Conservation (phyloP, 2,329 filamentous ascomycete genomes). For the Colletotrichum shisoi region DNA sequence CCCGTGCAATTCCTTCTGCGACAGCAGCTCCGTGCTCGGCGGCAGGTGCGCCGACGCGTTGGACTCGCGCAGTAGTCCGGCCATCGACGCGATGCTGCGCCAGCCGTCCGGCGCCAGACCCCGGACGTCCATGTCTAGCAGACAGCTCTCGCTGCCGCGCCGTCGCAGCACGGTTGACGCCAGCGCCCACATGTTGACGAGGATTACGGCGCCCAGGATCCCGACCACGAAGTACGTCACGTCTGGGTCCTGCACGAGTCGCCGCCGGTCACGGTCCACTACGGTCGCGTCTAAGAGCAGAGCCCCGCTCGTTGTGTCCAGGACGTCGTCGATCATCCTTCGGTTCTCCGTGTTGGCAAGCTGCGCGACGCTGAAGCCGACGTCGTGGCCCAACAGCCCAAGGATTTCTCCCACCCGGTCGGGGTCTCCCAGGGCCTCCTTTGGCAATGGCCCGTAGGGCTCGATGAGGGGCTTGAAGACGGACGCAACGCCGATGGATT, state of each 20-base stretch:
- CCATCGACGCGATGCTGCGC: slow-evolving; percentile 10
- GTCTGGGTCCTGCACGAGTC: slow-evolving; percentile 14
- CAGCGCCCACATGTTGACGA: slow-evolving; percentile 21
- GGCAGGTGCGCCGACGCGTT: slow-evolving; percentile 18
- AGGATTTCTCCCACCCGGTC: background rate
- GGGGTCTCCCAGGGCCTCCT: background rate
- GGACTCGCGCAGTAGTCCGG: background rate
- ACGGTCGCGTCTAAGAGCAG: background rate
- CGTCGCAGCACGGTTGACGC: background rate
- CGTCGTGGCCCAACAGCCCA: background rate
- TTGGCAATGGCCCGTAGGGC: background rate
- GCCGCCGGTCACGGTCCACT: slow-evolving; percentile 7
- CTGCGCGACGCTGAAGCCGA: slow-evolving; percentile 11
- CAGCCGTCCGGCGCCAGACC: slow-evolving; percentile 19
- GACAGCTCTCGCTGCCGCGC: background rate
- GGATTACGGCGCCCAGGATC: background rate
- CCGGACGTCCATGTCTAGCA: slow-evolving; percentile 17
- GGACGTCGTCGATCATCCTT: background rate
- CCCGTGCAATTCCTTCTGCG: slow-evolving; percentile 15
- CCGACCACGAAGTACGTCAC: slow-evolving; percentile 23
- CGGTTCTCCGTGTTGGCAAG: slow-evolving; percentile 16
- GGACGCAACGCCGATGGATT: background rate
- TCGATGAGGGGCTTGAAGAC: background rate
- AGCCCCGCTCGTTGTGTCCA: background rate
- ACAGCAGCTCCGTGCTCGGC: slow-evolving; percentile 2